Conservation (phyloP, 306 rosid genomes). For the Ceratonia siliqua region DNA sequence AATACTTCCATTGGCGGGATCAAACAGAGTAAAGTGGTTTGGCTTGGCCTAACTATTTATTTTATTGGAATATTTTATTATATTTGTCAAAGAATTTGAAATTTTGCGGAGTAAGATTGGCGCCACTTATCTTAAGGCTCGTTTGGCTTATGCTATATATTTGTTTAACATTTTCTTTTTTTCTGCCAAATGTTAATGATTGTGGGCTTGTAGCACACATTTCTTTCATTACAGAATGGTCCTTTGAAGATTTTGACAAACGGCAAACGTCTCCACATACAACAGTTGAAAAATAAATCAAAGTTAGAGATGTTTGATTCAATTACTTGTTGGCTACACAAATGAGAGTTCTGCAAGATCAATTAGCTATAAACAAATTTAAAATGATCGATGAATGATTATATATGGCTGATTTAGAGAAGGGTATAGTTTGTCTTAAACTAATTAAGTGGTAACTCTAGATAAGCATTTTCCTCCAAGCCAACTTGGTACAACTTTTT, state of each 20-base stretch:
- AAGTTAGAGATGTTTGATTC: background rate
- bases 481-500: background rate
- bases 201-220: background rate
- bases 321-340: no score
- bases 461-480: background rate
- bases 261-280: background rate
- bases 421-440: background rate
- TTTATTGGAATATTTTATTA: background rate
- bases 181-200: background rate
- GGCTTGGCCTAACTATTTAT: background rate
- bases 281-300: background rate
- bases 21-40: background rate
- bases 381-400: background rate
- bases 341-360: no score
- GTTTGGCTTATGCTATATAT: background rate
- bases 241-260: background rate
- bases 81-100: background rate
- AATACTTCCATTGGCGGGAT: background rate
- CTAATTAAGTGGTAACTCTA: background rate
- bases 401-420: background rate
- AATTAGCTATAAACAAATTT: no score
- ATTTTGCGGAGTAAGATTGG: constrained; percentile 24
- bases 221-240: background rate
- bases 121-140: constrained; percentile 13
- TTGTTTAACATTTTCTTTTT: background rate